Base-by-base conservation (phyloP, 225 moss, liverwort and hornwort species). In the Pleurozium schreberi region DNA sequence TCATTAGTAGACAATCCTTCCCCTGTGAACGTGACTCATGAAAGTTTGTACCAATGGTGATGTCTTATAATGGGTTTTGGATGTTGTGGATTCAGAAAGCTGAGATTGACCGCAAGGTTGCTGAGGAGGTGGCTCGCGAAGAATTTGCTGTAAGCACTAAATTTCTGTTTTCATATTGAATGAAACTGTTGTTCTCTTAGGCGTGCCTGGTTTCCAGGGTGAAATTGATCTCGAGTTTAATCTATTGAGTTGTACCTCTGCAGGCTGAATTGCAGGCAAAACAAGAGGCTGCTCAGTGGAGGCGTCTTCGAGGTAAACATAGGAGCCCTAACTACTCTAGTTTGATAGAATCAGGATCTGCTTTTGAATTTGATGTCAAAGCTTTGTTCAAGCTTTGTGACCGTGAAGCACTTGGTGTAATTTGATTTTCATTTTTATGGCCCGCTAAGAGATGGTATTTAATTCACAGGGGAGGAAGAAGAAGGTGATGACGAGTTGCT, bases 271-370 rank as follows among this genome's bases (percentile, higher is more conserved):
- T 96, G 90, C 94, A 92, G 90, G 94, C 95, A 80, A 92, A 91
- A 70, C 97, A 94, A 53, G 96, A 97, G 94, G 97, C 98, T 91
- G 98, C 98, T 84, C 97, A 97, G 85, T 98, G 98, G 98, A 94
- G 98, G 83, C 95, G 95, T 83, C 92, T 98, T 80, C 95, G 98
- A 94, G 92, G 92, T 92, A 85, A 75, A 69, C 64, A 70, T 78
- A 26, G 52, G 42, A 83, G 49, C 42, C 31, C 66, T 60, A 38
- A 52, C 9, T 65, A 42, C 73, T 64, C 18, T 74, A 30, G 62
- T 78, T 86, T 15, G n/a, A 40, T 69, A 60, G 65, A 75, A 40
- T 60, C 33, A 88, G 83, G 43, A 60, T 5, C 49, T 90, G 12
- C 25, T 79, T 73, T 79, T 66, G 59, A 79, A 33, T 86, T 57